Evolutionary conservation across 2,329 filamentous ascomycete genomes (phyloP).

Genomic region (Phyllosticta citribraziliensis): DNA sequence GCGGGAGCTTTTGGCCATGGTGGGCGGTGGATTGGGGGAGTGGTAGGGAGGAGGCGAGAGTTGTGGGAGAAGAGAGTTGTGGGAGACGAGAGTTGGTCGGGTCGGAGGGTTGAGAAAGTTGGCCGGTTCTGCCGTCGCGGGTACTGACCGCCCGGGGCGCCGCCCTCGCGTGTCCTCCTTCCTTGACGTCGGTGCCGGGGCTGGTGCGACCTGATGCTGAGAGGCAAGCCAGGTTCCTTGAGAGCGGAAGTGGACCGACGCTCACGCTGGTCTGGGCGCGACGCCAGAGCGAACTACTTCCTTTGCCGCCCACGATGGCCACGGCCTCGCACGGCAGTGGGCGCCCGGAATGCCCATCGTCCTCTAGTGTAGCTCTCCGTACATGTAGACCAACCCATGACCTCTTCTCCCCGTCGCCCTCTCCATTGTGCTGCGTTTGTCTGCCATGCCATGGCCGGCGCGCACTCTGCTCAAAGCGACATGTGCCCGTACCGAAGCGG

Average conservation of each 20-base stretch:
- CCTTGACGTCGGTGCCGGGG: no score
- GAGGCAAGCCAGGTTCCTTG: no score
- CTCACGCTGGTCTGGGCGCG: neutral
- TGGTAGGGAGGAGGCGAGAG: constrained; percentile 10
- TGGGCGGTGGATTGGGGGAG: constrained; percentile 4
- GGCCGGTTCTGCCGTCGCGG: neutral
- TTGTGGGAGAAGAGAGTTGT: neutral
- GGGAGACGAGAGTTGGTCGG: constrained; percentile 1
- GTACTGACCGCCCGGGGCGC: no score
- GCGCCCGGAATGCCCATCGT: neutral
- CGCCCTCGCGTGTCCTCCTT: no score
- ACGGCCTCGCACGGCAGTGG: neutral
- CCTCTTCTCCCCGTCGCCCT: neutral
- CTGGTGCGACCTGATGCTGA: neutral
- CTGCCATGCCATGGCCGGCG: neutral
- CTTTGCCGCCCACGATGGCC: neutral
- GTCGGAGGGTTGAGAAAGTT: neutral
- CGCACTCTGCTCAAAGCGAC: neutral
- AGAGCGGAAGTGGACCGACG: neutral
- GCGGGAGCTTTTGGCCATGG: constrained; percentile 81
- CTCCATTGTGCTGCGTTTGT: neutral
- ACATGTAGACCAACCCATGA: neutral
- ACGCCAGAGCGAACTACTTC: neutral
- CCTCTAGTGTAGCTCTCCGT: neutral
- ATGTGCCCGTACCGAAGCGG: constrained; percentile 1